Base-by-base conservation (phyloP, 2,329 filamentous ascomycete species). In the Nemania sp. region DNA sequence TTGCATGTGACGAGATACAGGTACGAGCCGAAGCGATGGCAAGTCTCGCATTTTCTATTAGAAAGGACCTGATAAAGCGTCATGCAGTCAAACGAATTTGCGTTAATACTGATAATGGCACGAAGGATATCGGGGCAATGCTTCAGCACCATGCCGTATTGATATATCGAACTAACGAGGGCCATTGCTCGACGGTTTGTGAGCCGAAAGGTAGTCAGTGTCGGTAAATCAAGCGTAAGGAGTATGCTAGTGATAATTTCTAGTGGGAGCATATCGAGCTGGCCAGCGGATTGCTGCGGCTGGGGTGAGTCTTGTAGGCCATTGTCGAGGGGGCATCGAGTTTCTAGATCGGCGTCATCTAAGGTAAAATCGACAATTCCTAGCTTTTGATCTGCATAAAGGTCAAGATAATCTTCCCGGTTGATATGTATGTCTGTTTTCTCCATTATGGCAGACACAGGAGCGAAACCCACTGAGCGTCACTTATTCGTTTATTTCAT, bases 201-300 rank as follows among this genome's bases (percentile, higher is more conserved):
- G 54, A 74, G 74, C 55, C 79, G 77, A 61, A 83, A 79, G 8
- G 64, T 41, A 26, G 73, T 76, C 29, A 83, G 73, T 2, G 78
- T 75, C 1, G 62, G 75, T 0, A 82, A 59, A 62, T 81, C 80
- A 13, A 78, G 64, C 13, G 70, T 41, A 8, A 73, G 49, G 20
- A 81, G 74, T n/a, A 77, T 38, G 22, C 74, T 56, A 26, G 64
- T 62, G 41, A 79, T 52, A 11, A 80, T 56, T 70, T 81, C 75
- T 10, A 67, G 11, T 15, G 78, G 77, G 8, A 80, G 73, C 15
- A 26, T 52, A 27, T 78, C 75, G 10, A 80, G 73, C 7, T 67
- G 47, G 32, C 78, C 77, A 18, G 29, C 38, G 18, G 54, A 57
- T 58, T 64, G 32, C 3, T 22, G 54, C 35, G 20, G 15, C 3